phyloP scores from a whole-genome alignment of 192 early-diverging fungal species.

The Gigaspora rosea region DNA sequence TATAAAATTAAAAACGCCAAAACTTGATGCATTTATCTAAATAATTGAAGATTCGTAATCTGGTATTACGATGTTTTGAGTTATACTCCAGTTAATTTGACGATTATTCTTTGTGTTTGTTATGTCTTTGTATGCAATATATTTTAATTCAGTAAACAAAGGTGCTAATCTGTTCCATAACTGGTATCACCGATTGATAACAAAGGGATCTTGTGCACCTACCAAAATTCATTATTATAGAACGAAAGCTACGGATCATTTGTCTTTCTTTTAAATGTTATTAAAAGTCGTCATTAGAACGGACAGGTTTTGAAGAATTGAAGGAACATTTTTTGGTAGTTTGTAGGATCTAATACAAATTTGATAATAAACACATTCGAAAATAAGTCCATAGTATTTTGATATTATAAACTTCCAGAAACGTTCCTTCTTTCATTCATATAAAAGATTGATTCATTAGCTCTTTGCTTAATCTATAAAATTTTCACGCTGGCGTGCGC shows the following conservation, averaged over 20 bases:
- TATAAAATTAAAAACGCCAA: background rate
- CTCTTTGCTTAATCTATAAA: background rate
- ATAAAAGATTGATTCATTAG: background rate
- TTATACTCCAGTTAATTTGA: background rate
- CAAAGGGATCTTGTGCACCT: background rate
- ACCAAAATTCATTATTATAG: background rate
- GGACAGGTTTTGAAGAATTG: background rate
- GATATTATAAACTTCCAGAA: conserved; percentile 12
- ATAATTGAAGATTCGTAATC: background rate
- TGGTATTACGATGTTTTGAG: background rate
- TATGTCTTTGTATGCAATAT: too few relatives aligned
- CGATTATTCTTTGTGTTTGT: too few relatives aligned
- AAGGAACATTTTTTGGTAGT: conserved; percentile 14
- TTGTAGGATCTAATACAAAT: background rate
- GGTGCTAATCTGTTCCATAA: background rate
- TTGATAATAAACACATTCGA: background rate
- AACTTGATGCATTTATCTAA: background rate
- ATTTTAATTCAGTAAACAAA: too few relatives aligned
- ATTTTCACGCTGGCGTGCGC: conserved; percentile 30
- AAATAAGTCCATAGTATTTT: background rate
- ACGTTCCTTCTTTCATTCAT: background rate
- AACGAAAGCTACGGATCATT: background rate
- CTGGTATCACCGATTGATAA: background rate
- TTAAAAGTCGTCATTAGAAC: background rate
- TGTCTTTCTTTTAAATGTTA: conserved; percentile 8